Evolutionary conservation across 805 yeast species (phyloP).

Genomic region (Danielozyma ontarioensis): DNA sequence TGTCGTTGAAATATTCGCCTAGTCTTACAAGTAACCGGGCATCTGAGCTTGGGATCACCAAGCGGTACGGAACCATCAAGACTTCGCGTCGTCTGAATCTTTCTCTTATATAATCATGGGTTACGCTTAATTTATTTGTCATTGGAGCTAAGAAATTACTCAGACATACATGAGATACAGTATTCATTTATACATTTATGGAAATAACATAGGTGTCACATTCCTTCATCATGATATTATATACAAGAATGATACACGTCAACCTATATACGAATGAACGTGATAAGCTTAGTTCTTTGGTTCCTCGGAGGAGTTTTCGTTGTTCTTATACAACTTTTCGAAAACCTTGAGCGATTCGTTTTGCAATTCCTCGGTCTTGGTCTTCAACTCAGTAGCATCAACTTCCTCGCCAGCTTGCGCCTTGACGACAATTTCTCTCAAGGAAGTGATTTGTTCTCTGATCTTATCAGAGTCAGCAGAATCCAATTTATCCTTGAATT

Average conservation of each 20-base stretch:
- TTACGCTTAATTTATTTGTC: not conserved
- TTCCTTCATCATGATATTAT: constrained; percentile 7
- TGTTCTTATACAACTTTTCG: constrained; percentile 51
- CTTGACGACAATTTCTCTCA: constrained; percentile 61
- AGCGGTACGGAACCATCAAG: constrained; percentile 12
- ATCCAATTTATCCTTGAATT: constrained; percentile 43
- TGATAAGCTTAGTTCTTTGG: constrained; percentile 27
- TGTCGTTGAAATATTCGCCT: constrained; percentile 1
- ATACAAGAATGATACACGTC: constrained; percentile 13
- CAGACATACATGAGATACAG: not conserved
- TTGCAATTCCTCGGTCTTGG: constrained; percentile 72
- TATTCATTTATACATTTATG: not conserved
- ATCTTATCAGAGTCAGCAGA: constrained; percentile 43
- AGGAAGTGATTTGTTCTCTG: constrained; percentile 27
- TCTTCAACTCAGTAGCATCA: constrained; percentile 58
- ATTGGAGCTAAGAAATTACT: not conserved
- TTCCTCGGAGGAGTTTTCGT: constrained; percentile 18
- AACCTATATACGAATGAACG: not conserved
- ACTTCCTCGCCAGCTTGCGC: constrained; percentile 62
- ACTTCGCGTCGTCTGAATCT: not conserved
- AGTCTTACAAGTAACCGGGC: not conserved
- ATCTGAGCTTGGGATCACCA: constrained; percentile 10
- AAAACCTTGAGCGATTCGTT: constrained; percentile 70
- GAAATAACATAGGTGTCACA: too few relatives aligned
- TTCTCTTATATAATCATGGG: constrained; percentile 2